Evolutionary conservation across 225 moss, liverwort and hornwort genomes (phyloP), one percentile per base, ranked within the genome.

Genomic region (Physcomitrellopsis africana): DNA sequence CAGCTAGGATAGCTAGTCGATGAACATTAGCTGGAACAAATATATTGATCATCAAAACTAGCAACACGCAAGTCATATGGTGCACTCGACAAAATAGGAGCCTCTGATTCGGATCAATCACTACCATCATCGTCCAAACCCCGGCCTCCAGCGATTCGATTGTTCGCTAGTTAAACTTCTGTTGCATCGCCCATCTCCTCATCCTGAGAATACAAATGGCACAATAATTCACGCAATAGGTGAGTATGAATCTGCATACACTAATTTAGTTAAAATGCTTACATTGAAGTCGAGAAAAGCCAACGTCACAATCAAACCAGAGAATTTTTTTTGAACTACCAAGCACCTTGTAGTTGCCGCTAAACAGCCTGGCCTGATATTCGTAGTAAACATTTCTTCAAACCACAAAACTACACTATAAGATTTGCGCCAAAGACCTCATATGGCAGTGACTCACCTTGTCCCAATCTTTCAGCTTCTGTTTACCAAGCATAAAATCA

Each of bases 381-480:
- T 37, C 7, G 4, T 4, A 37, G 7, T 4, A 37, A 37, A 37
- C 32, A 7, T 37, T 37, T 37, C 32, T 5, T 37, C 32, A 37
- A 37, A 60, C 9, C 17, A 55, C 61, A 65, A 10, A 45, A 49
- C 19, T 43, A 26, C 51, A 48, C 46, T 60, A 9, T 12, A 51
- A 43, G 24, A 11, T 48, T n/a, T 10, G 56, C 20, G 17, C 41
- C 42, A 7, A 73, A 2, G 37, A 41, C 52, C 17, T 7, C 49
- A 16, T 7, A 54, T 26, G 53, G 70, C 54, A 70, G 43, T 42
- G 18, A 43, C 72, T 75, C 61, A 88, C 88, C 85, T 94, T 89
- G 77, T 94, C 94, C 94, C 94, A 94, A 68, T 92, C 92, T 71
- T 92, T 86, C 11, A 92, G 82, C 68, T 89, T 94, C 51, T 85